Conservation (phyloP, 176 grass and related monocot genomes). For the Avena insularis region DNA sequence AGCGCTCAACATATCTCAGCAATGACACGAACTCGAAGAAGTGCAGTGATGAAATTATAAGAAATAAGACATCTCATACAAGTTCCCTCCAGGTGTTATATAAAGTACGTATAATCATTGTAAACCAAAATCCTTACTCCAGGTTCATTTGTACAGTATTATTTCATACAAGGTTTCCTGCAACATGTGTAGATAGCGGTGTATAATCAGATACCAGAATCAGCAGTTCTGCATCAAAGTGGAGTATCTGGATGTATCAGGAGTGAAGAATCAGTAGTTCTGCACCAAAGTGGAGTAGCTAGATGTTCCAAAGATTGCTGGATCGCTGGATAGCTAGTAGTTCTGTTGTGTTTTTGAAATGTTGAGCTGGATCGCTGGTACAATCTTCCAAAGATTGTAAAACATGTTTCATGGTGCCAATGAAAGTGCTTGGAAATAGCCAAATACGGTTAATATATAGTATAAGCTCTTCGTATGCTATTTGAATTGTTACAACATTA, state of each 20-base stretch:
- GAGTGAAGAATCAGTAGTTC: too few relatives aligned
- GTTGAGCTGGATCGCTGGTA: neutral
- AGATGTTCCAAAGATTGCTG: too few relatives aligned
- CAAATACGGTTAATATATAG: neutral
- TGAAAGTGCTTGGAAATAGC: neutral
- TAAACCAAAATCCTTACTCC: conserved; percentile 44
- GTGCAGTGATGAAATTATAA: neutral
- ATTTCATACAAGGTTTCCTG: conserved; percentile 60
- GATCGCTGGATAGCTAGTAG: too few relatives aligned
- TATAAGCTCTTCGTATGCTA: neutral
- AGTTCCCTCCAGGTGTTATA: neutral
- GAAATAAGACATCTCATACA: neutral
- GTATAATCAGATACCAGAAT: conserved; percentile 6
- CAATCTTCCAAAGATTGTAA: neutral
- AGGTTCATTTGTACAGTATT: conserved; percentile 53
- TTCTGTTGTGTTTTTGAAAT: neutral
- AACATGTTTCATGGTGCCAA: neutral
- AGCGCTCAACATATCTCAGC: too few relatives aligned
- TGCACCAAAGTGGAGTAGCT: too few relatives aligned
- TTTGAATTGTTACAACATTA: too few relatives aligned
- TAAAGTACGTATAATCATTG: neutral
- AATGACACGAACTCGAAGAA: neutral
- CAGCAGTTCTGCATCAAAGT: neutral
- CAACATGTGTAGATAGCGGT: neutral
- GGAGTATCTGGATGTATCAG: neutral